Conservation (phyloP, 371 early-diverging fungal species). For the Apophysomyces sp. region DNA sequence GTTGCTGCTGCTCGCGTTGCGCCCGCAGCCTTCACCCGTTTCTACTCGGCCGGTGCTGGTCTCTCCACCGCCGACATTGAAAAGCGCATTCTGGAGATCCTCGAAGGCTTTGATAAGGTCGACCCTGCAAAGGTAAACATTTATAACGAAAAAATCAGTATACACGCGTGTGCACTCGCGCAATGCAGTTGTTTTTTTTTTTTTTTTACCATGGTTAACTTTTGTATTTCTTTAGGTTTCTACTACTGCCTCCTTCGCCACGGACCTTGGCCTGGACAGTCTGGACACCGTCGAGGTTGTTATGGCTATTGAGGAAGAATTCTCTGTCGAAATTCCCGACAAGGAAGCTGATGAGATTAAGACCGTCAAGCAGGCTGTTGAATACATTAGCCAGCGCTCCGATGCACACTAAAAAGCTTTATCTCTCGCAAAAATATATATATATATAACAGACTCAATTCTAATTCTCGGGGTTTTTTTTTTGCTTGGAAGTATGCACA, state of each 20-base stretch:
- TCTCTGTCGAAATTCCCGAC: constrained; percentile 96
- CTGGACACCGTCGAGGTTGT: constrained; percentile 97
- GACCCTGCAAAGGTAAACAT: constrained; percentile 82
- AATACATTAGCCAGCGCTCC: constrained; percentile 74
- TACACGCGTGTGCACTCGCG: background rate
- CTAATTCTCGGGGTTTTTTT: background rate
- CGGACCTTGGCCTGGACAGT: constrained; percentile 94
- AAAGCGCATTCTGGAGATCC: constrained; percentile 81
- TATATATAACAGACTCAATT: background rate
- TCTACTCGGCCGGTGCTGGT: constrained; percentile 64
- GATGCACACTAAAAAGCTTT: constrained; percentile 72
- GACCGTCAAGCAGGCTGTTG: constrained; percentile 86
- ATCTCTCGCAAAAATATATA: background rate
- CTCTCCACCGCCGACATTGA: constrained; percentile 66
- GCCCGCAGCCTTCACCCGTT: constrained; percentile 40
- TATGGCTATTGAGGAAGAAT: constrained; percentile 99
- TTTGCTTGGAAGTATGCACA: background rate
- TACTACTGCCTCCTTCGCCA: constrained; percentile 82
- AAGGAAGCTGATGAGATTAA: constrained; percentile 96
- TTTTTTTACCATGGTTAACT: background rate
- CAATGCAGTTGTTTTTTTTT: background rate
- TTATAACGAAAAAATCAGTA: background rate
- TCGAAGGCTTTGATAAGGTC: constrained; percentile 95
- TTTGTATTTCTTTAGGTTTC: constrained; percentile 60
- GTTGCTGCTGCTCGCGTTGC: constrained; percentile 25